These are phyloP conservation scores for Rhizopogon rudus DNA, from an alignment of 768 basidiomycete genomes.

Conservation along the genomic window DNA sequence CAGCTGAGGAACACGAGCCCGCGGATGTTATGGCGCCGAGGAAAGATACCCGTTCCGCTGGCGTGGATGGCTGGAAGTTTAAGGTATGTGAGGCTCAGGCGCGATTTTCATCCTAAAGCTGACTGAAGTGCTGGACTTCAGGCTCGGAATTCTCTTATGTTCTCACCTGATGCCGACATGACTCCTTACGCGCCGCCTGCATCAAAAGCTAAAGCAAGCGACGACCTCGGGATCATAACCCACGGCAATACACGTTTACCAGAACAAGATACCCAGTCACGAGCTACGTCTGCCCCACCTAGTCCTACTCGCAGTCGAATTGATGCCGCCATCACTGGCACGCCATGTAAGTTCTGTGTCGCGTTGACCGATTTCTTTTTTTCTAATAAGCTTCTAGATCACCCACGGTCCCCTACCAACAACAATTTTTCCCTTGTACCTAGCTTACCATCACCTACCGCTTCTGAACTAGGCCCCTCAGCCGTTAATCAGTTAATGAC, in stretches of 20 bases:
- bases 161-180: constrained; percentile 85
- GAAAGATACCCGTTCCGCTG: constrained; percentile 67
- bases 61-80: constrained; percentile 81
- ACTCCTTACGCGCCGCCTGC: constrained; percentile 61
- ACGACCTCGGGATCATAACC: constrained; percentile 59
- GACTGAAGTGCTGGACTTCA: constrained; percentile 25
- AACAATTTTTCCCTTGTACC: constrained; percentile 75
- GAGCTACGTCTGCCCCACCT: constrained; percentile 55
- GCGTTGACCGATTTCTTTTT: background rate
- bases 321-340: constrained; percentile 89
- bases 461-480: constrained; percentile 71
- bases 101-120: constrained; percentile 1
- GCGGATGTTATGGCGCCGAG: constrained; percentile 76
- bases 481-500: constrained; percentile 95
- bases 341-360: constrained; percentile 61
- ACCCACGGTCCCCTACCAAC: constrained; percentile 48
- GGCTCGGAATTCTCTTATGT: constrained; percentile 96
- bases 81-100: constrained; percentile 41
- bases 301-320: constrained; percentile 91
- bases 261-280: constrained; percentile 54
- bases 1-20: constrained; percentile 22
- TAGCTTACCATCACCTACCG: constrained; percentile 82
- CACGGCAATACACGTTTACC: constrained; percentile 79
- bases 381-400: constrained; percentile 42
- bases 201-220: constrained; percentile 26